Conservation (phyloP, 1,139 yeast genomes). For the Lodderomyces margitis region DNA sequence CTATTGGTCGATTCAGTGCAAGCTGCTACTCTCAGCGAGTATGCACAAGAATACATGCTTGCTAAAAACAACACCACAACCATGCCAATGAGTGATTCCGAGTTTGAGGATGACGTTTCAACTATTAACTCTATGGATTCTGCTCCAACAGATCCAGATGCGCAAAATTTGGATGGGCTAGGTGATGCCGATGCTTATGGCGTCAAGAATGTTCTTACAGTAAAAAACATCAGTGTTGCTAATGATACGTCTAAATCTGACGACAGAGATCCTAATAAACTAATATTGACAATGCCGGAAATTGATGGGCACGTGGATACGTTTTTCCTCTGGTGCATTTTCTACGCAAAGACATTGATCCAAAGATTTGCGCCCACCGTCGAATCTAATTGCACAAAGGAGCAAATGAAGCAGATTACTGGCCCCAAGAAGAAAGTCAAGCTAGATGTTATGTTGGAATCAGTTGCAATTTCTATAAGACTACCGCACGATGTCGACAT, state of each 20-base stretch:
- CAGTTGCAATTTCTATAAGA: slow-evolving; percentile 44
- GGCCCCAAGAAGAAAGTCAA: slow-evolving; percentile 24
- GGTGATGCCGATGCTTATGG: slow-evolving; percentile 13
- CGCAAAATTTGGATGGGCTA: slow-evolving; percentile 7
- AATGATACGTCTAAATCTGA: slow-evolving; percentile 22
- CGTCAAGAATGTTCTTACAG: slow-evolving; percentile 32
- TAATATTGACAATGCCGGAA: slow-evolving; percentile 33
- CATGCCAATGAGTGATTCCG: slow-evolving; percentile 26
- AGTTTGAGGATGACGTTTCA: slow-evolving; percentile 36
- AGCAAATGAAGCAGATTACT: slow-evolving; percentile 25
- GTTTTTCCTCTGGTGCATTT: slow-evolving; percentile 43
- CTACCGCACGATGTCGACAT: slow-evolving; percentile 53
- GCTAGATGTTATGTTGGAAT: slow-evolving; percentile 36
- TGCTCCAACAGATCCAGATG: slow-evolving; percentile 15
- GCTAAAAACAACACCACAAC: slow-evolving; percentile 34
- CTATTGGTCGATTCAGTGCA: slow-evolving; percentile 24
- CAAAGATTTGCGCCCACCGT: slow-evolving; percentile 37
- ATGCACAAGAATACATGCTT: slow-evolving; percentile 32
- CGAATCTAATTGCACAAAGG: slow-evolving; percentile 26
- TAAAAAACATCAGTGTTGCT: slow-evolving; percentile 27
- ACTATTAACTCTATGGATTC: slow-evolving; percentile 31
- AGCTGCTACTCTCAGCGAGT: slow-evolving; percentile 42
- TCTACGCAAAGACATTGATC: slow-evolving; percentile 40
- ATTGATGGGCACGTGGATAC: slow-evolving; percentile 41
- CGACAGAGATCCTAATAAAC: slow-evolving; percentile 25